These are phyloP conservation scores for Colletotrichum brevisporum DNA, from an alignment of 2,329 filamentous ascomycete genomes.

Conservation along the genomic window DNA sequence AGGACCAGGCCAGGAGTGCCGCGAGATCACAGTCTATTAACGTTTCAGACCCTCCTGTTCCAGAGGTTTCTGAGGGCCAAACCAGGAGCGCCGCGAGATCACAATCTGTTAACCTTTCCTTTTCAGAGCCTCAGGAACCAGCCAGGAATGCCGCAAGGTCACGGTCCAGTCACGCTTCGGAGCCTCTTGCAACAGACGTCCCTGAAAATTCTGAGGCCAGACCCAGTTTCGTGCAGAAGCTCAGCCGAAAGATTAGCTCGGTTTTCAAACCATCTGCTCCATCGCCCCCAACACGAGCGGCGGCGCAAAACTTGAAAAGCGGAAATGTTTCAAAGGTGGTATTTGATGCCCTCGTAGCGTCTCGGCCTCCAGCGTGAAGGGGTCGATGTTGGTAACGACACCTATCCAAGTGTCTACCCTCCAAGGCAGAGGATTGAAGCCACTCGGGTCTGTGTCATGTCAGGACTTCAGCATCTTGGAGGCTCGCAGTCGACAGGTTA, in stretches of 20 bases:
- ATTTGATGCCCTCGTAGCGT: neutral
- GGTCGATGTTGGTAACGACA: neutral
- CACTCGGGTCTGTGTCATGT: no score
- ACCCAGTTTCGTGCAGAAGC: slow-evolving; percentile 19
- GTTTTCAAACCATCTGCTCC: slow-evolving; percentile 19
- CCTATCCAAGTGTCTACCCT: slow-evolving; percentile 3
- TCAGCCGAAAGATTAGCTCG: slow-evolving; percentile 35
- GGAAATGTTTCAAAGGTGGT: neutral
- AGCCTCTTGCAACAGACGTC: no score
- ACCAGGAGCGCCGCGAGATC: neutral
- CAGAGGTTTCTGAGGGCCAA: neutral
- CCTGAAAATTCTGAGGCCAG: no score
- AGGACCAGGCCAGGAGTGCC: neutral
- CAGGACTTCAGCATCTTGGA: no score
- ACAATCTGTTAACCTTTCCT: neutral
- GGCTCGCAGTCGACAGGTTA: no score
- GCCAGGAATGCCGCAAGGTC: neutral
- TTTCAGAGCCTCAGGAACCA: neutral
- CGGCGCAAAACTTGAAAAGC: slow-evolving; percentile 13
- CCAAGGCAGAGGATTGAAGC: no score
- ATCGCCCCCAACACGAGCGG: neutral
- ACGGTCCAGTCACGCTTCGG: neutral
- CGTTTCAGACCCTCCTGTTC: neutral
- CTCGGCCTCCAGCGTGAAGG: no score
- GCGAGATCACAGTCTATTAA: slow-evolving; percentile 14